Conservation (phyloP, 2,329 filamentous ascomycete genomes). For the Drechslerella dactyloides region DNA sequence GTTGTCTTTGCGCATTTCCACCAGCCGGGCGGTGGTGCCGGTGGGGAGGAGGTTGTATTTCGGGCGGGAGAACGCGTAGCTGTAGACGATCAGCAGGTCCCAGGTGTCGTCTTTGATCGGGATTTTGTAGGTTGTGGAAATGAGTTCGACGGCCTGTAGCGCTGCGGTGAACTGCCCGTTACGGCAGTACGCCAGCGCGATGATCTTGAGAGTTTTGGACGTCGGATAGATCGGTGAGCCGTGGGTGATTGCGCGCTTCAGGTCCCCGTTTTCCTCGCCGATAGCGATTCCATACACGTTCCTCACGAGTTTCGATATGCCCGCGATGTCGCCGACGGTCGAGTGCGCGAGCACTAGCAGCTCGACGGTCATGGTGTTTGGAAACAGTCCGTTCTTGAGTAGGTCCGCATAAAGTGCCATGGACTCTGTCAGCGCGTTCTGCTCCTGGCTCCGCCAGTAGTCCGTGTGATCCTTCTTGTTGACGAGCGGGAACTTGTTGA, state of each 20-base stretch:
- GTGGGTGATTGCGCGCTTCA: conserved; percentile 20
- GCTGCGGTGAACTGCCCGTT: conserved; percentile 38
- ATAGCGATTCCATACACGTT: conserved; percentile 43
- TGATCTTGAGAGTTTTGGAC: conserved; percentile 13
- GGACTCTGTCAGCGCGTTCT: conserved; percentile 13
- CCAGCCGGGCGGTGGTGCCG: conserved; percentile 20
- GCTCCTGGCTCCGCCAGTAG: conserved; percentile 25
- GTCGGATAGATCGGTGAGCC: conserved; percentile 45
- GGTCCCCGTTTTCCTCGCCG: conserved; percentile 15
- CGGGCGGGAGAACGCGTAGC: conserved; percentile 38
- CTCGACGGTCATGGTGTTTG: conserved; percentile 45
- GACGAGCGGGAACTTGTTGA: conserved; percentile 37
- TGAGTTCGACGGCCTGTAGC: conserved; percentile 36
- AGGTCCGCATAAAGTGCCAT: conserved; percentile 48
- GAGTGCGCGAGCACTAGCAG: conserved; percentile 35
- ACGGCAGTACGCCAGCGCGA: conserved; percentile 38
- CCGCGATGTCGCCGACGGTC: conserved; percentile 22
- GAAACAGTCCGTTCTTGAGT: conserved; percentile 33
- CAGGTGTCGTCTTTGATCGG: conserved; percentile 39
- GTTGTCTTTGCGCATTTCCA: conserved; percentile 30
- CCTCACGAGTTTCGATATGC: conserved; percentile 22
- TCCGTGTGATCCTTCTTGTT: conserved; percentile 17
- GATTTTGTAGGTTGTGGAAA: conserved; percentile 26
- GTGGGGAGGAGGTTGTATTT: conserved; percentile 34
- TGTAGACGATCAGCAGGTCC: conserved; percentile 41